A percentile compares a stretch with the other conserved stretches of the same genome.
phyloP scores from a whole-genome alignment of 2,329 filamentous ascomycete genomes.

The Aspergillus neoniger region DNA sequence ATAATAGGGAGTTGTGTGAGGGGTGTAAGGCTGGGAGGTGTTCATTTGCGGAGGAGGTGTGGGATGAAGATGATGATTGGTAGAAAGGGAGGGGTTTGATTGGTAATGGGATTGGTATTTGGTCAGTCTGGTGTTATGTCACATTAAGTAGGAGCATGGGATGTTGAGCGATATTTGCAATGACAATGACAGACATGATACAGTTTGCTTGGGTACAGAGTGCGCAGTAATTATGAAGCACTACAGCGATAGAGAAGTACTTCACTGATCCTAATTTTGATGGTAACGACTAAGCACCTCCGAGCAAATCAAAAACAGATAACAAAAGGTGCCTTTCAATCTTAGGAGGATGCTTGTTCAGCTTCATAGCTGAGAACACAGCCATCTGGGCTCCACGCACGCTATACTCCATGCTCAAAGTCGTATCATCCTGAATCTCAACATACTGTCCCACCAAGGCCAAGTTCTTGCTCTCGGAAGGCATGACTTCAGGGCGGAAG shows the following conservation, averaged over 20 bases:
- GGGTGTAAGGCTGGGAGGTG: slow-evolving; percentile 28
- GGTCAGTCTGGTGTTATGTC: too few relatives aligned
- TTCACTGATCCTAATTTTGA: too few relatives aligned
- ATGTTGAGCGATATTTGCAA: too few relatives aligned
- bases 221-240: too few relatives aligned
- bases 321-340: neutral
- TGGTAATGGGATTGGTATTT: too few relatives aligned
- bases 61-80: too few relatives aligned
- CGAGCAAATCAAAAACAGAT: neutral
- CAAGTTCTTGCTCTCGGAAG: slow-evolving; percentile 38
- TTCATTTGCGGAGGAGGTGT: too few relatives aligned
- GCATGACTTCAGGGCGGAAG: slow-evolving; percentile 43
- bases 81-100: too few relatives aligned
- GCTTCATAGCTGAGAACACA: slow-evolving; percentile 28
- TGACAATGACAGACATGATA: too few relatives aligned
- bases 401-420: slow-evolving; percentile 45
- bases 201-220: too few relatives aligned
- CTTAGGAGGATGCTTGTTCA: slow-evolving; percentile 8
- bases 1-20: slow-evolving; percentile 33
- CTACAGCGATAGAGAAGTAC: too few relatives aligned
- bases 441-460: slow-evolving; percentile 47
- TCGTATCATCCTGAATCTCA: slow-evolving; percentile 41
- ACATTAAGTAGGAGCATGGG: too few relatives aligned
- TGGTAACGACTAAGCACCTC: neutral
- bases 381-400: slow-evolving; percentile 39